phyloP scores from a whole-genome alignment of 2,329 filamentous ascomycete species.

The Aspergillus quadricinctus region DNA sequence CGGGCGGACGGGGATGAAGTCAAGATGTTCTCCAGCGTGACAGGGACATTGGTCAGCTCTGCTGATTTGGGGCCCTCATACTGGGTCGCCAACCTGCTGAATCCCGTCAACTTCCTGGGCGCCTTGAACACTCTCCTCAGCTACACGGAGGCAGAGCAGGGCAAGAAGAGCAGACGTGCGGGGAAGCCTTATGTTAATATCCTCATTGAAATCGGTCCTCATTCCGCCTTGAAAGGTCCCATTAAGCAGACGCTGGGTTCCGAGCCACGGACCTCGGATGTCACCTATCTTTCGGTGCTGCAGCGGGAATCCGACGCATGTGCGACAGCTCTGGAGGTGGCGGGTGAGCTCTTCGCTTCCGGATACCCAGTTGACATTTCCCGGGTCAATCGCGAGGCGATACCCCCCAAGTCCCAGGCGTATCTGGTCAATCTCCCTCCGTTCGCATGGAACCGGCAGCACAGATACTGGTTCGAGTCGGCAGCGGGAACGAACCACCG shows the following conservation, averaged over 20 bases:
- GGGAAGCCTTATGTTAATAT: neutral
- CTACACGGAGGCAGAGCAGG: neutral
- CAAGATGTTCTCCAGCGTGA: slow-evolving; percentile 5
- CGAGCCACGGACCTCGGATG: neutral
- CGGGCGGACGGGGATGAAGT: neutral
- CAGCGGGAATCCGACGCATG: neutral
- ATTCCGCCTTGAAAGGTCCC: slow-evolving; percentile 6
- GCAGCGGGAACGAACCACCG: neutral
- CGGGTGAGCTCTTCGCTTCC: slow-evolving; percentile 1
- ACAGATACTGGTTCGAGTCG: slow-evolving; percentile 7
- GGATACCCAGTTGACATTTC: slow-evolving; percentile 2
- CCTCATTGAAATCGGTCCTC: slow-evolving; percentile 11
- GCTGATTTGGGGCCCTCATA: neutral
- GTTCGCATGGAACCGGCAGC: slow-evolving; percentile 11
- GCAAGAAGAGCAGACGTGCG: neutral
- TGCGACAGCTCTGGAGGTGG: neutral
- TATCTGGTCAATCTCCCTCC: slow-evolving; percentile 3
- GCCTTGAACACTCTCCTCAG: neutral
- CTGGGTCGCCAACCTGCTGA: neutral
- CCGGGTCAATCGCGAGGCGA: neutral
- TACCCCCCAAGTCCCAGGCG: too few species aligned
- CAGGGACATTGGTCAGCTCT: neutral
- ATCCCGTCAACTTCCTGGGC: slow-evolving; percentile 1
- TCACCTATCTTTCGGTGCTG: neutral
- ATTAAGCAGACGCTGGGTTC: slow-evolving; percentile 3